Evolutionary conservation across 1,284 basidiomycete species (phyloP).

Genomic region (Melampsora medusae): DNA sequence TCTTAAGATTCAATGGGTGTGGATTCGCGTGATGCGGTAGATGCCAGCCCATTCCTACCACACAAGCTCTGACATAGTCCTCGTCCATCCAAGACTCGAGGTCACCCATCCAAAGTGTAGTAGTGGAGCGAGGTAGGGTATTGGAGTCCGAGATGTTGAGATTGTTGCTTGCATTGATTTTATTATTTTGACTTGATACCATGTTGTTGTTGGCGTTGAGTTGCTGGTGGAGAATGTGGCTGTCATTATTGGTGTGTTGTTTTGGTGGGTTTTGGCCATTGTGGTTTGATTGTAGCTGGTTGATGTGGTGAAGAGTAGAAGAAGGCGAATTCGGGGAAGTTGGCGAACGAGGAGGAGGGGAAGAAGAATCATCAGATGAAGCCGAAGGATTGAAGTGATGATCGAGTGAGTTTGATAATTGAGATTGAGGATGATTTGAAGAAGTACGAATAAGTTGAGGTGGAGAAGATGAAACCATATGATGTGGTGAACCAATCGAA

Average conservation of each 20-base stretch:
- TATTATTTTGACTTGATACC: too few species aligned
- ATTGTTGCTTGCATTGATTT: neutral
- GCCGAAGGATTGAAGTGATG: too few species aligned
- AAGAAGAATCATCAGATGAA: too few species aligned
- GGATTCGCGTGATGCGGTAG: slow-evolving; percentile 53
- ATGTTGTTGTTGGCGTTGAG: neutral
- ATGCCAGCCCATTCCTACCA: slow-evolving; percentile 49
- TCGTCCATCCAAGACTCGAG: slow-evolving; percentile 89
- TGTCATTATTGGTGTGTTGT: neutral
- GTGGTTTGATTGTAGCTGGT: neutral
- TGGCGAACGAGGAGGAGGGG: too few species aligned
- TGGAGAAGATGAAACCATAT: too few species aligned
- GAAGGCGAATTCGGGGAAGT: too few species aligned
- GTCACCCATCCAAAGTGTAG: slow-evolving; percentile 73
- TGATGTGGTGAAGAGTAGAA: too few species aligned
- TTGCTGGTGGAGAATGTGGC: neutral
- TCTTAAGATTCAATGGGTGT: slow-evolving; percentile 69
- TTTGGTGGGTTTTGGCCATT: neutral
- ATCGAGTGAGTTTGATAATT: too few species aligned
- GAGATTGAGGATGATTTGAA: too few species aligned
- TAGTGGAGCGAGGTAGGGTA: slow-evolving; percentile 32
- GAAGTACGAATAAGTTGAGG: too few species aligned
- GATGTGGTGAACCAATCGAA: too few species aligned
- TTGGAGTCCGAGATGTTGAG: neutral
- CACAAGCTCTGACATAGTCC: slow-evolving; percentile 76